Percentiles rank a stretch among this genome's conserved stretches.
phyloP scores from a whole-genome alignment of 768 basidiomycete species.

The Candolleomyces eurysporus region DNA sequence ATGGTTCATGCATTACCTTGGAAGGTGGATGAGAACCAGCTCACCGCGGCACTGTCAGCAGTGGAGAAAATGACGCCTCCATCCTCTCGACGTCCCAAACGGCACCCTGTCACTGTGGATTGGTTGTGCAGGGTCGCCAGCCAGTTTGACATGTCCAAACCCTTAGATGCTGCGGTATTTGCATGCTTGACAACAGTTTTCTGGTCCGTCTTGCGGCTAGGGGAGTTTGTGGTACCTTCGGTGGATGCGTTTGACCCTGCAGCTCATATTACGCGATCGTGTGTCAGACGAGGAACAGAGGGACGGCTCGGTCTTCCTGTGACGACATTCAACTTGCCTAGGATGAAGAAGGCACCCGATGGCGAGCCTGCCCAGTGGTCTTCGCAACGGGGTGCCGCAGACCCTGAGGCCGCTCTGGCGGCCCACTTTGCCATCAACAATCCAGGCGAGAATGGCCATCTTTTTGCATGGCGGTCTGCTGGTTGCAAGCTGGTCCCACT shows the following conservation, averaged over 20 bases:
- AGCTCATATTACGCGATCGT: slow-evolving; percentile 9
- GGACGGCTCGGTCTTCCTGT: neutral
- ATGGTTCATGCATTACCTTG: slow-evolving; percentile 22
- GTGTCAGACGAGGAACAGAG: slow-evolving; percentile 10
- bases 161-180: slow-evolving; percentile 23
- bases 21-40: slow-evolving; percentile 8
- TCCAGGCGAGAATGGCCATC: slow-evolving; percentile 12
- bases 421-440: slow-evolving; percentile 24
- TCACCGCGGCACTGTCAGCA: slow-evolving; percentile 8
- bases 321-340: slow-evolving; percentile 7
- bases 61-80: slow-evolving; percentile 12
- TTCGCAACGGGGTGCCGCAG: slow-evolving; percentile 14
- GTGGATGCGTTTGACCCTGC: slow-evolving; percentile 16
- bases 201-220: slow-evolving; percentile 11
- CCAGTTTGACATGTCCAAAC: slow-evolving; percentile 13
- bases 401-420: slow-evolving; percentile 16
- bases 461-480: slow-evolving; percentile 4
- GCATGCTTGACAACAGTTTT: slow-evolving; percentile 26
- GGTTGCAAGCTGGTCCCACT: slow-evolving; percentile 14
- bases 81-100: slow-evolving; percentile 9
- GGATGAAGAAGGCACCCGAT: neutral
- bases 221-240: slow-evolving; percentile 23
- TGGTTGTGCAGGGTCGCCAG: slow-evolving; percentile 3
- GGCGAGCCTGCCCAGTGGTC: slow-evolving; percentile 4
- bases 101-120: slow-evolving; percentile 11